Percentiles rank a stretch among this genome's conserved stretches.
These are phyloP conservation scores for Chalciporus sp. DNA, from an alignment of 1,284 basidiomycete genomes.

Conservation along the genomic window DNA sequence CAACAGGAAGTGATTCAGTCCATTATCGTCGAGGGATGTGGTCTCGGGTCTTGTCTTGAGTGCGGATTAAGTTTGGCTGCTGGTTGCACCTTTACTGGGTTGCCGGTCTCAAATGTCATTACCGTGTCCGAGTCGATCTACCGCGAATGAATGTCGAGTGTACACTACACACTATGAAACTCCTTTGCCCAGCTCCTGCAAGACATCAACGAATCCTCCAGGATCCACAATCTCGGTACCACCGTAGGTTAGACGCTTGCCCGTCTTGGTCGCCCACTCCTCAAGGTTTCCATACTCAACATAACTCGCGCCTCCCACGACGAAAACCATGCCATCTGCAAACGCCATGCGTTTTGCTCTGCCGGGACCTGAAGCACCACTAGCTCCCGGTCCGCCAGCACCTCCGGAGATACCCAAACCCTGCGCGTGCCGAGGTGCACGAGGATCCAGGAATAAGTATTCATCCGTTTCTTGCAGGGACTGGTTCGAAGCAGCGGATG, in stretches of 20 bases:
- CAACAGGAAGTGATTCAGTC: conserved; percentile 43
- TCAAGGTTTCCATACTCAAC: conserved; percentile 97
- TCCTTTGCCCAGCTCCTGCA: conserved; percentile 64
- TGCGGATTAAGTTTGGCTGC: background rate
- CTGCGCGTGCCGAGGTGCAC: conserved; percentile 63
- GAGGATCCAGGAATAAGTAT: conserved; percentile 93
- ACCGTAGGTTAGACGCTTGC: conserved; percentile 91
- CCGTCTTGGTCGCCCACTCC: conserved; percentile 83
- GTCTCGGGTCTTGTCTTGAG: background rate
- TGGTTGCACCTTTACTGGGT: background rate
- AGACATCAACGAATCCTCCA: conserved; percentile 73
- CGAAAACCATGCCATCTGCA: conserved; percentile 88
- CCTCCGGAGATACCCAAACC: conserved; percentile 55
- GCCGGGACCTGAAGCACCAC: conserved; percentile 45
- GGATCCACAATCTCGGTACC: conserved; percentile 96
- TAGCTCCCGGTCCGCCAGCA: conserved; percentile 43
- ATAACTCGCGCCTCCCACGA: conserved; percentile 96
- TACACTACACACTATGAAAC: conserved; percentile 15
- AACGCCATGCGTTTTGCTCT: conserved; percentile 78
- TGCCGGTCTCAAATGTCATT: conserved; percentile 1
- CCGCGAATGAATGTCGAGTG: background rate
- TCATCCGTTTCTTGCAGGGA: conserved; percentile 97
- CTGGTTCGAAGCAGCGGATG: conserved; percentile 87
- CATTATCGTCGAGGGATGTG: background rate
- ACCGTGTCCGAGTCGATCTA: background rate